These are phyloP conservation scores for Fusarium praegraminearum DNA, from an alignment of 2,329 filamentous ascomycete species.

Conservation along the genomic window DNA sequence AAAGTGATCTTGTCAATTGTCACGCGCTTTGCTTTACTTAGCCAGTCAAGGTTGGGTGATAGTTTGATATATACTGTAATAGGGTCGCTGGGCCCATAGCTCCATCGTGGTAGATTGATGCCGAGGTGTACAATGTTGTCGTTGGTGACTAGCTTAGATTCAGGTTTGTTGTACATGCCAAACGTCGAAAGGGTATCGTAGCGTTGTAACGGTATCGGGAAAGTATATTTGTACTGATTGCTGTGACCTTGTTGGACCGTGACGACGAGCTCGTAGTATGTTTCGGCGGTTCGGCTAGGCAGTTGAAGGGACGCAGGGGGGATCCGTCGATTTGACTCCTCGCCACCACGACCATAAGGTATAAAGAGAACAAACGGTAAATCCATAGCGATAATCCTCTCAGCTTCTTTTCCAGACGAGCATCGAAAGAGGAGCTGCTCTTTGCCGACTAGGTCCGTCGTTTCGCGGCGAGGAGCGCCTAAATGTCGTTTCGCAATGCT, in stretches of 20 bases:
- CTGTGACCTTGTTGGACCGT: conserved; percentile 91
- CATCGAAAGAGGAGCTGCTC: conserved; percentile 94
- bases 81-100: conserved; percentile 93
- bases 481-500: conserved; percentile 93
- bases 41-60: conserved; percentile 90
- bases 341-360: conserved; percentile 89
- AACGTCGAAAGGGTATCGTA: conserved; percentile 99
- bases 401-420: conserved; percentile 83
- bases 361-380: conserved; percentile 98
- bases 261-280: conserved; percentile 95
- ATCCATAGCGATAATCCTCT: conserved; percentile 95
- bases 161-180: conserved; percentile 98
- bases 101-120: conserved; percentile 94
- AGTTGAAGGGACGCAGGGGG: conserved; percentile 93
- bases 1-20: conserved; percentile 95
- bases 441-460: conserved; percentile 92
- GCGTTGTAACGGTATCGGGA: conserved; percentile 88
- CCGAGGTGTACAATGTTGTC: conserved; percentile 93
- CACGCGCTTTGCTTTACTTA: conserved; percentile 89
- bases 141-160: conserved; percentile 84
- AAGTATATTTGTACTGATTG: conserved; percentile 89
- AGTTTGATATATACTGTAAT: conserved; percentile 97
- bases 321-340: conserved; percentile 89
- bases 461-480: conserved; percentile 89
- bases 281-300: conserved; percentile 93